phyloP scores from a whole-genome alignment of 2,329 filamentous ascomycete genomes.

The Aspergillus latus region DNA sequence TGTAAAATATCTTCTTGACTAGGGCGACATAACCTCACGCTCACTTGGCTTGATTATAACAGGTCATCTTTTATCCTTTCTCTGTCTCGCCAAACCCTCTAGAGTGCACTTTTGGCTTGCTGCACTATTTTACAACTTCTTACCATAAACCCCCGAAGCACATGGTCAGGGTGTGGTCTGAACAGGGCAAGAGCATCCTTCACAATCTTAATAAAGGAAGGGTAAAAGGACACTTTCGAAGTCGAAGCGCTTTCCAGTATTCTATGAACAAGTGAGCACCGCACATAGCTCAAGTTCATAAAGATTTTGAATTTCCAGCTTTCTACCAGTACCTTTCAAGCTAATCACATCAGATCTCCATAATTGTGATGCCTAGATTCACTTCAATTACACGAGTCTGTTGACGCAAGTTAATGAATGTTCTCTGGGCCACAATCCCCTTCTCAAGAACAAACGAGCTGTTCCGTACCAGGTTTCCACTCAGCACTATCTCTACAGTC shows the following conservation, averaged over 20 bases:
- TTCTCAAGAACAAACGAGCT: slow-evolving; percentile 19
- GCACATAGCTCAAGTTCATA: not conserved
- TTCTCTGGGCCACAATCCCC: slow-evolving; percentile 12
- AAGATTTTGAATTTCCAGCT: not conserved
- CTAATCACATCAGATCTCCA: slow-evolving; percentile 20
- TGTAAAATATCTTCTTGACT: no score
- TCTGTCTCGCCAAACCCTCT: not conserved
- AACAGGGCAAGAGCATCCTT: slow-evolving; percentile 8
- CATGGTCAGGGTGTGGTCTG: slow-evolving; percentile 16
- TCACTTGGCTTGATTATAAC: no score
- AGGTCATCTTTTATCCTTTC: not conserved
- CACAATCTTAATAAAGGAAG: slow-evolving; percentile 23
- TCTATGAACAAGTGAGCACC: slow-evolving; percentile 16
- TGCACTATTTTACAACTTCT: not conserved
- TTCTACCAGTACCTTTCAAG: slow-evolving; percentile 1
- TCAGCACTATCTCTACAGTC: slow-evolving; percentile 13
- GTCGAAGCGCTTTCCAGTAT: slow-evolving; percentile 15
- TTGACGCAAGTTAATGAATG: slow-evolving; percentile 15
- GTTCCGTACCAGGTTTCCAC: slow-evolving; percentile 21
- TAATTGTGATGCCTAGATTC: slow-evolving; percentile 17
- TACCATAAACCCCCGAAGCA: not conserved
- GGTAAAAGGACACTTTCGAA: slow-evolving; percentile 25
- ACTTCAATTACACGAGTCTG: slow-evolving; percentile 15
- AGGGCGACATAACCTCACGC: no score
- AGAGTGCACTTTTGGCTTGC: not conserved